Evolutionary conservation across 2,329 filamentous ascomycete genomes (phyloP).

Genomic region (Zelopaecilomyces penicillatus): DNA sequence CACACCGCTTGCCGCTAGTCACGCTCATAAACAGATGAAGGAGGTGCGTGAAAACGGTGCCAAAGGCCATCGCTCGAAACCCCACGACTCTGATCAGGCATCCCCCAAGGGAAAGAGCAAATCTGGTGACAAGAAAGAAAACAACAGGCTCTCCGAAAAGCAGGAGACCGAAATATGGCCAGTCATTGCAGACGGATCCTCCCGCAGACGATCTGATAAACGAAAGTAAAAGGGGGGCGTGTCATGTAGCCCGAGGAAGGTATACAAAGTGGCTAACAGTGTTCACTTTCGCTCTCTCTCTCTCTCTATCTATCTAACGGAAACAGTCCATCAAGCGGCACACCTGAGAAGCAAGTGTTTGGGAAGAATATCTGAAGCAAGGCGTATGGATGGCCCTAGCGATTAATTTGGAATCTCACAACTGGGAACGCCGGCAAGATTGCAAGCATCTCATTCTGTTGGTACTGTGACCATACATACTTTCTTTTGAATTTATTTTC

Average conservation of each 20-base stretch:
- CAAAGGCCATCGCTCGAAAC: conserved; percentile 8
- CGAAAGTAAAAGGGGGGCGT: background rate
- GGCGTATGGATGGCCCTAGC: background rate
- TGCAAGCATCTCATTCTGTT: too few species aligned
- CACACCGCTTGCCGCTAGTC: background rate
- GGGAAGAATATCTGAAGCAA: background rate
- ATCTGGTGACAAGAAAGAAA: conserved; percentile 3
- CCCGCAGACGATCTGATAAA: background rate
- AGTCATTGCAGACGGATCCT: conserved; percentile 5
- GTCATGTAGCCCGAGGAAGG: background rate
- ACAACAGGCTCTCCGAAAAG: conserved; percentile 10
- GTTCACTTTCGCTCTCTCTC: too few species aligned
- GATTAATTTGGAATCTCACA: too few species aligned
- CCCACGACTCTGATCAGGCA: conserved; percentile 8
- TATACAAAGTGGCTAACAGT: too few species aligned
- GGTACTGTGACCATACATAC: too few species aligned
- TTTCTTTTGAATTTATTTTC: too few species aligned
- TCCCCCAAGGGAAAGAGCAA: conserved; percentile 1
- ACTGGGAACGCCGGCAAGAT: too few species aligned
- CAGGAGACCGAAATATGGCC: background rate
- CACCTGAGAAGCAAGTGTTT: background rate
- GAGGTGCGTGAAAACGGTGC: background rate
- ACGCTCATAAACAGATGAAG: background rate
- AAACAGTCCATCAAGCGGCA: too few species aligned
- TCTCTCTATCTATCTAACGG: too few species aligned